A percentile compares a stretch with the other conserved stretches of the same genome.
Conservation (phyloP, 371 early-diverging fungal species). For the Lichtheimia hyalospora region DNA sequence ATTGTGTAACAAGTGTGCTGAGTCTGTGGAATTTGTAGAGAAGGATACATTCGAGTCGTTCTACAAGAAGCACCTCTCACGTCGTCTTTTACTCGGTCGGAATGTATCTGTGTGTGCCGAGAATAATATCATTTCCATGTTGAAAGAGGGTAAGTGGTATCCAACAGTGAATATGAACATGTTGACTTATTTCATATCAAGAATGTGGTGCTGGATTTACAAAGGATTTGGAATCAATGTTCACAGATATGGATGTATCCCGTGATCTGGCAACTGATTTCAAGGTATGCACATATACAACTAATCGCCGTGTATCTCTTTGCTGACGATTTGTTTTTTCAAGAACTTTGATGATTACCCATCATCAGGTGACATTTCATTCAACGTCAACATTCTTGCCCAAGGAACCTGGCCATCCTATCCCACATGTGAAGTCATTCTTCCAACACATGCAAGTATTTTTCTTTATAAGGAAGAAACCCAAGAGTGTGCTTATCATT, state of each 20-base stretch:
- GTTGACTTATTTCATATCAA: constrained; percentile 11
- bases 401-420: constrained; percentile 91
- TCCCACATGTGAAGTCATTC: constrained; percentile 57
- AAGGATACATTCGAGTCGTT: constrained; percentile 97
- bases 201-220: constrained; percentile 93
- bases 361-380: constrained; percentile 63
- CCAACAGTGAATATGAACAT: neutral
- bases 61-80: constrained; percentile 89
- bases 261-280: constrained; percentile 64
- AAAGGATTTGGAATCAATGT: constrained; percentile 90
- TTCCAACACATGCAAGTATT: constrained; percentile 68
- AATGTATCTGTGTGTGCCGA: constrained; percentile 83
- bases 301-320: neutral
- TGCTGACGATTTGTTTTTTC: neutral
- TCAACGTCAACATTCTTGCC: constrained; percentile 81
- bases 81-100: constrained; percentile 77
- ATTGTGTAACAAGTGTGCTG: neutral
- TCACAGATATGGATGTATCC: constrained; percentile 86
- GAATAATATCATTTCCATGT: constrained; percentile 76
- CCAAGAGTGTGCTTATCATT: neutral
- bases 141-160: constrained; percentile 64
- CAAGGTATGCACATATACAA: constrained; percentile 41
- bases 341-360: constrained; percentile 20
- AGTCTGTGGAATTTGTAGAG: constrained; percentile 25
- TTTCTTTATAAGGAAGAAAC: neutral